Evolutionary conservation across 2,329 filamentous ascomycete species (phyloP).

Genomic region (Ascochyta lentis): DNA sequence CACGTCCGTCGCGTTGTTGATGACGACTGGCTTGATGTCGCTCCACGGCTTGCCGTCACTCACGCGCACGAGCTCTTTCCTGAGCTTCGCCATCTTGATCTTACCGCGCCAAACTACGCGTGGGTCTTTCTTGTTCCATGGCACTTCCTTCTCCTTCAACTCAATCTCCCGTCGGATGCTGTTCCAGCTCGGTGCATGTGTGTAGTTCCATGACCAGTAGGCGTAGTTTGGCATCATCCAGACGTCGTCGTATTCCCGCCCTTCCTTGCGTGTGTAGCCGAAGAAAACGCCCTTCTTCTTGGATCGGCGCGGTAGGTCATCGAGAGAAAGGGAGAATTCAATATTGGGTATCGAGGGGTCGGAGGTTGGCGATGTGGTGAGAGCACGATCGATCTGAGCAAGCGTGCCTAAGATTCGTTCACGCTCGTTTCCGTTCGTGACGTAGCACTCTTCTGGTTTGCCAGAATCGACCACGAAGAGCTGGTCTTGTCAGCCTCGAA

Average conservation of each 20-base stretch:
- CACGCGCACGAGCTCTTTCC: slow-evolving; percentile 38
- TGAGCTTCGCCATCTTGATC: slow-evolving; percentile 41
- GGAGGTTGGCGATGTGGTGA: slow-evolving; percentile 33
- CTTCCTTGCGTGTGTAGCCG: slow-evolving; percentile 41
- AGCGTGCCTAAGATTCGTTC: slow-evolving; percentile 45
- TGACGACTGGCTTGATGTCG: slow-evolving; percentile 44
- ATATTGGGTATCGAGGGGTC: slow-evolving; percentile 41
- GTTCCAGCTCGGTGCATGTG: slow-evolving; percentile 45
- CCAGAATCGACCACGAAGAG: slow-evolving; percentile 42
- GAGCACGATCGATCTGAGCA: slow-evolving; percentile 42
- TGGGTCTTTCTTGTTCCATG: slow-evolving; percentile 40
- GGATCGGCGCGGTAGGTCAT: slow-evolving; percentile 42
- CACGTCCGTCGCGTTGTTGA: slow-evolving; percentile 39
- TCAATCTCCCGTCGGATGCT: slow-evolving; percentile 40
- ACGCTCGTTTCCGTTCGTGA: slow-evolving; percentile 44
- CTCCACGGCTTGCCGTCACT: slow-evolving; percentile 41
- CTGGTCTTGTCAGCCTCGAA: slow-evolving; percentile 23
- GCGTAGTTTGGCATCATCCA: slow-evolving; percentile 48
- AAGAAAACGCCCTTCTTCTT: slow-evolving; percentile 36
- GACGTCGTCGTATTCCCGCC: slow-evolving; percentile 36
- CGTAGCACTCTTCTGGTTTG: slow-evolving; percentile 42
- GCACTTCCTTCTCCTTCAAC: slow-evolving; percentile 27
- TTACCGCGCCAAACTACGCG: slow-evolving; percentile 44
- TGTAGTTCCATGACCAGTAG: slow-evolving; percentile 47
- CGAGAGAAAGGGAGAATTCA: slow-evolving; percentile 43